phyloP scores from a whole-genome alignment of 768 basidiomycete genomes.

The Podaxis sp. region DNA sequence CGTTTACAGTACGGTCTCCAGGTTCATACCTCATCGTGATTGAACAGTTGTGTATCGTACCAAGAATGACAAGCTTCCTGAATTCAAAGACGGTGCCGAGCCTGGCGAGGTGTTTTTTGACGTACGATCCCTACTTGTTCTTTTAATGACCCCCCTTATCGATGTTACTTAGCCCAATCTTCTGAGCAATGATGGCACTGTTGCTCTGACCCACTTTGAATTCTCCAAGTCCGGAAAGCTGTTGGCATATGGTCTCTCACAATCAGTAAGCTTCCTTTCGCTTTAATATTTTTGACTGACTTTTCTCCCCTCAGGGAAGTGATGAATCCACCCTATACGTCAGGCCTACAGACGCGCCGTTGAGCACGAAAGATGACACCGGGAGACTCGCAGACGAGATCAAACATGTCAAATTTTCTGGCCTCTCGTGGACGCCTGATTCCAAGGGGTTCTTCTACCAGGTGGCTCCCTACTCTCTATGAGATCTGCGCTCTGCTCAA shows the following conservation, averaged over 20 bases:
- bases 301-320: constrained; percentile 50
- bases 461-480: constrained; percentile 23
- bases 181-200: constrained; percentile 70
- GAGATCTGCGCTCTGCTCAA: neutral
- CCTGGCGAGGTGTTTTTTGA: constrained; percentile 80
- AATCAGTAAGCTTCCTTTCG: constrained; percentile 47
- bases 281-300: constrained; percentile 6
- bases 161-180: constrained; percentile 58
- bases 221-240: constrained; percentile 70
- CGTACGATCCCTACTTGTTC: constrained; percentile 32
- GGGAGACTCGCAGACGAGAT: constrained; percentile 63
- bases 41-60: constrained; percentile 60
- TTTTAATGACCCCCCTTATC: constrained; percentile 12
- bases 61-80: constrained; percentile 49
- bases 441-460: constrained; percentile 87
- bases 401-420: constrained; percentile 75
- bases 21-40: constrained; percentile 7
- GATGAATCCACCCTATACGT: constrained; percentile 72
- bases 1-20: neutral
- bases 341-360: constrained; percentile 58
- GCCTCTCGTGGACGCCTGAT: constrained; percentile 72
- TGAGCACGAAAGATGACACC: constrained; percentile 46
- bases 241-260: constrained; percentile 75
- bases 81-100: constrained; percentile 39
- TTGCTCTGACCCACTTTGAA: constrained; percentile 52